Evolutionary conservation across 1,139 yeast species (phyloP), one percentile per base, ranked within the genome.

Genomic region (Suhomyces wounanorum): DNA sequence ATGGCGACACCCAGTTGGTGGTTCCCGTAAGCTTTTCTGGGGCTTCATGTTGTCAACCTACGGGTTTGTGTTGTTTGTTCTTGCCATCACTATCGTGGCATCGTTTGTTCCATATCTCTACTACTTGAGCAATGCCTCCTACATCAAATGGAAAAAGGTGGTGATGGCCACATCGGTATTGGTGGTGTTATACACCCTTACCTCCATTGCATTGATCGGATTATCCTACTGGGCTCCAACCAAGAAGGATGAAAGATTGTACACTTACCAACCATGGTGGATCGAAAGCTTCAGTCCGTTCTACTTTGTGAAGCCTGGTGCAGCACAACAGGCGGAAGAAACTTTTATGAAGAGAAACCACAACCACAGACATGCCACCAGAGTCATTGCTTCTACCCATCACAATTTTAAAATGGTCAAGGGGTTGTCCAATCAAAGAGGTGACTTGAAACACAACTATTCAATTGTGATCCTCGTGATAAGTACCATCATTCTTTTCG

Each of bases 1-100:
- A 8, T 86, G 94, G 90, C 75, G 89, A 62, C 95, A 88, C 63
- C 95, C 96, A 3, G 87, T 83, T 45, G 82, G 87, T 30, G 95
- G 94, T 49, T 76, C 84, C 21, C 66, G 81, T 43, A 70, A 65
- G 49, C 60, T 77, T 44, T 84, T 86, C 62, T 83, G 87, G 83
- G 55, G 58, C 14, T 52, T 73, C 40, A 84, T 87, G 87, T 62
- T 78, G 43, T 48, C 65, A 1, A 60, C 82, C 36, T 87, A 88
- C 63, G 63, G 67, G 3, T 55, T 84, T 46, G 92, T 87, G 28
- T 52, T 77, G 44, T 84, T 83, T 11, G 73, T 87, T 45, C 77
- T 87, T 44, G 79, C 76, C 8, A 81, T 86, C 83, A 88, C 92
- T 2, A 78, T 87, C 61, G 70, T 83, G 46, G 89, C 89, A 9